phyloP scores from a whole-genome alignment of 164 flowering plant genomes.

The Tinospora cordifolia region DNA sequence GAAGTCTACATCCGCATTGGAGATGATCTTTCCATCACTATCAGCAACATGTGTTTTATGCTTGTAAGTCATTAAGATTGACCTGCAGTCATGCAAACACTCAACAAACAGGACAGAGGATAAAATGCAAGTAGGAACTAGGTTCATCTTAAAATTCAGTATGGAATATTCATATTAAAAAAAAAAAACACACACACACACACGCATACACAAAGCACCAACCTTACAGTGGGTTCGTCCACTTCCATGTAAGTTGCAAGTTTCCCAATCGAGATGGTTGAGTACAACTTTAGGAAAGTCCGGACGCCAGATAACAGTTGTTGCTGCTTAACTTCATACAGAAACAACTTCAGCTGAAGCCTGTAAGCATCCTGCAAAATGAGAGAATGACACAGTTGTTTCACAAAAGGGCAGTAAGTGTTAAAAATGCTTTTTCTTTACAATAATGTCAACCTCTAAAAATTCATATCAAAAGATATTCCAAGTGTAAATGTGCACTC shows the following conservation, averaged over 20 bases:
- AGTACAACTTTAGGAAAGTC: conserved; percentile 82
- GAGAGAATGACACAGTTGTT: not conserved
- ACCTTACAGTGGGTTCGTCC: conserved; percentile 94
- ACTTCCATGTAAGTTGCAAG: conserved; percentile 91
- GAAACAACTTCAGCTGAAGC: conserved; percentile 89
- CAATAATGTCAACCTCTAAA: not conserved
- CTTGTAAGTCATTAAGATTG: conserved; percentile 93
- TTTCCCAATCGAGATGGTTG: conserved; percentile 77
- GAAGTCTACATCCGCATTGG: conserved; percentile 90
- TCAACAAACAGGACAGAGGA: conserved; percentile 2
- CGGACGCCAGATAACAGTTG: conserved; percentile 76
- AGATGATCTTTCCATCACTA: conserved; percentile 61
- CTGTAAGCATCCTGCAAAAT: conserved; percentile 89
- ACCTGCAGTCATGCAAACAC: conserved; percentile 36
- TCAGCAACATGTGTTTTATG: conserved; percentile 89
- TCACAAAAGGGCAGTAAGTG: not conserved
- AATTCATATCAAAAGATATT: not conserved
- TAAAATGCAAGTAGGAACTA: not conserved
- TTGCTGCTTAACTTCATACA: conserved; percentile 97
- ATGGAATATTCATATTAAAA: conserved; percentile 1
- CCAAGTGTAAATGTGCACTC: not conserved
- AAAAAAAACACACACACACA: no score
- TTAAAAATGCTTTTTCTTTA: not conserved
- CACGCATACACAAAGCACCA: conserved; percentile 3
- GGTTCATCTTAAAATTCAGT: not conserved